Base-by-base conservation (phyloP, 1,284 basidiomycete species). In the Kwoniella shivajii region DNA sequence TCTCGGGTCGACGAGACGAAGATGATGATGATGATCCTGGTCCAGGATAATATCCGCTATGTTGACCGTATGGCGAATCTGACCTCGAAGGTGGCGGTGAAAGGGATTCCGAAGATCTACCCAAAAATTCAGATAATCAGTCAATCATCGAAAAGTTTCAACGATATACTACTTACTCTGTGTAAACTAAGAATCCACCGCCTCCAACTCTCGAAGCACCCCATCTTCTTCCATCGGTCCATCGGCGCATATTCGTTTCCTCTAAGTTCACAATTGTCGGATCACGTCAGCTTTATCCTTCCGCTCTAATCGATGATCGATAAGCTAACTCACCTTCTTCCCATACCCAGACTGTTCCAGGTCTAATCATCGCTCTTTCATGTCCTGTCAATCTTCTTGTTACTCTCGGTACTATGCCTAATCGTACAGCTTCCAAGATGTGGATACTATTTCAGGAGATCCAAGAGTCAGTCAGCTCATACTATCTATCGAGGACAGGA, bases 311-410 rank as follows among this genome's bases (percentile, higher is more conserved):
- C n/a, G n/a, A n/a, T n/a, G n/a, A n/a, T n/a, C n/a, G n/a, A n/a
- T 5, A 14, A 42, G 39, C 5, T 16, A 11, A 88, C 79, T 92
- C 88, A 73, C 90, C 87, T 82, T 96, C 94, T 78, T 98, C 92
- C 76, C 96, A 98, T 57, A 97, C 93, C 75, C 96, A 98, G 34
- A 98, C 90, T 14, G 89, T 89, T 56, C 93, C 93, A 4, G 90
- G 92, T 2, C 86, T 84, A 73, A 98, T 95, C 84, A 92, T 88
- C 68, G 86, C 87, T 57, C 90, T 84, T 78, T 98, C 93, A 54
- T 89, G 85, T 69, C 95, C 93, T 59, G 93, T 90, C 43, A 98
- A 84, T 18, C 93, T 86, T 34, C 93, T 86, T 14, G 91, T 93
- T 34, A 97, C 90, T 61, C 92, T 85, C 2, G 93, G 91, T 31